Conservation (phyloP, 1,139 yeast genomes). For the Hansenula anomala region DNA sequence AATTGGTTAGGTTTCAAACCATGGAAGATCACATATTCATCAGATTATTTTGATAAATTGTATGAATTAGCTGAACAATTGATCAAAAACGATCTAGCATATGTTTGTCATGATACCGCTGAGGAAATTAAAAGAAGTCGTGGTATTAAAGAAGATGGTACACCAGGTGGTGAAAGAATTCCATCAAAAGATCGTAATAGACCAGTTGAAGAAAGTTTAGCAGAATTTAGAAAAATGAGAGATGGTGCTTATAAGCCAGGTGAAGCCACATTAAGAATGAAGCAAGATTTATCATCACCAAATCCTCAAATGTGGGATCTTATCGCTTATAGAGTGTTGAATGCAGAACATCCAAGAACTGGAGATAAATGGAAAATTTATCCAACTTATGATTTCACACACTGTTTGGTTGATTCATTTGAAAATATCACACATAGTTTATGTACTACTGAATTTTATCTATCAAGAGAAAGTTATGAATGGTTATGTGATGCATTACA, state of each 20-base stretch:
- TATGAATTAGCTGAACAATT: slow-evolving; percentile 84
- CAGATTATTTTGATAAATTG: slow-evolving; percentile 88
- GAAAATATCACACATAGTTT: slow-evolving; percentile 94
- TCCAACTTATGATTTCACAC: slow-evolving; percentile 98
- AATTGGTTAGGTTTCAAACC: slow-evolving; percentile 93
- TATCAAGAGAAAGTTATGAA: slow-evolving; percentile 92
- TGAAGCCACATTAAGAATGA: slow-evolving; percentile 94
- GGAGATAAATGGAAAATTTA: slow-evolving; percentile 97
- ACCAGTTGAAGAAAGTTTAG: slow-evolving; percentile 67
- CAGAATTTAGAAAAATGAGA: slow-evolving; percentile 84
- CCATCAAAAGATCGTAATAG: slow-evolving; percentile 75
- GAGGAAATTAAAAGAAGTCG: slow-evolving; percentile 88
- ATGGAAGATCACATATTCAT: slow-evolving; percentile 90
- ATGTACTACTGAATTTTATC: slow-evolving; percentile 91
- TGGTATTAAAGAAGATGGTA: slow-evolving; percentile 88
- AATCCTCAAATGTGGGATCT: slow-evolving; percentile 99
- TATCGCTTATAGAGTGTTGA: slow-evolving; percentile 93
- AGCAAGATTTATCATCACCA: slow-evolving; percentile 86
- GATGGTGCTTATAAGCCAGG: slow-evolving; percentile 87
- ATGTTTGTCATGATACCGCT: slow-evolving; percentile 90
- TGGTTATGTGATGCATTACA: slow-evolving; percentile 97
- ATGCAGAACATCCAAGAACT: slow-evolving; percentile 93
- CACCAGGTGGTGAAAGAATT: slow-evolving; percentile 86
- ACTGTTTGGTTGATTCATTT: slow-evolving; percentile 95
- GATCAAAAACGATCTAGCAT: slow-evolving; percentile 67